Conservation (phyloP, 2,329 filamentous ascomycete genomes). For the Colletotrichum noveboracense region DNA sequence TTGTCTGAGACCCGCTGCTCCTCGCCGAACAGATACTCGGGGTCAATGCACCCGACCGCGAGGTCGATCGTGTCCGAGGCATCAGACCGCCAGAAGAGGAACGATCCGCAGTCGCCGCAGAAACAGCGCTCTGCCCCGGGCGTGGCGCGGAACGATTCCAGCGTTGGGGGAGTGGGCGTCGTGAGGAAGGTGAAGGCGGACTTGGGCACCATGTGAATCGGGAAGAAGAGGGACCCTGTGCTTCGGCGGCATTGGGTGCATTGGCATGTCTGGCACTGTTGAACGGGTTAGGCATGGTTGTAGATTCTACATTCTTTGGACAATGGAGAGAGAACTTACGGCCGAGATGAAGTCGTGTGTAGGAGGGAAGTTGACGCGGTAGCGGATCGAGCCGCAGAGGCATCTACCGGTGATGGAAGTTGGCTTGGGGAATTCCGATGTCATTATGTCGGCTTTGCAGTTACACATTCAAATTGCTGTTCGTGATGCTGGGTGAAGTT, state of each 20-base stretch:
- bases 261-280: slow-evolving; percentile 46
- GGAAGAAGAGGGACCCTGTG: slow-evolving; percentile 50
- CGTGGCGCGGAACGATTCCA: slow-evolving; percentile 45
- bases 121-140: slow-evolving; percentile 47
- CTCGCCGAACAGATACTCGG: slow-evolving; percentile 39
- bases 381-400: slow-evolving; percentile 54
- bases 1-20: neutral
- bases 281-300: neutral
- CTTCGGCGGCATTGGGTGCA: slow-evolving; percentile 60
- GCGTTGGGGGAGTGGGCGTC: slow-evolving; percentile 21
- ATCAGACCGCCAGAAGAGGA: slow-evolving; percentile 50
- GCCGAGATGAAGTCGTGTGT: slow-evolving; percentile 46
- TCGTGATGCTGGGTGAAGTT: neutral
- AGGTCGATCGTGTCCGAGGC: slow-evolving; percentile 33
- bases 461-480: neutral
- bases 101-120: slow-evolving; percentile 52
- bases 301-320: neutral
- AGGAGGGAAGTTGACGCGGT: slow-evolving; percentile 49
- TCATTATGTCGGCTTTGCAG: neutral
- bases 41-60: slow-evolving; percentile 49
- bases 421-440: slow-evolving; percentile 24
- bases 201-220: slow-evolving; percentile 40
- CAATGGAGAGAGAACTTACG: slow-evolving; percentile 26
- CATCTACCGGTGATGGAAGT: slow-evolving; percentile 52
- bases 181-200: slow-evolving; percentile 38